These are phyloP conservation scores for Fusarium pseudoanthophilum DNA, from an alignment of 2,329 filamentous ascomycete genomes.

Conservation along the genomic window DNA sequence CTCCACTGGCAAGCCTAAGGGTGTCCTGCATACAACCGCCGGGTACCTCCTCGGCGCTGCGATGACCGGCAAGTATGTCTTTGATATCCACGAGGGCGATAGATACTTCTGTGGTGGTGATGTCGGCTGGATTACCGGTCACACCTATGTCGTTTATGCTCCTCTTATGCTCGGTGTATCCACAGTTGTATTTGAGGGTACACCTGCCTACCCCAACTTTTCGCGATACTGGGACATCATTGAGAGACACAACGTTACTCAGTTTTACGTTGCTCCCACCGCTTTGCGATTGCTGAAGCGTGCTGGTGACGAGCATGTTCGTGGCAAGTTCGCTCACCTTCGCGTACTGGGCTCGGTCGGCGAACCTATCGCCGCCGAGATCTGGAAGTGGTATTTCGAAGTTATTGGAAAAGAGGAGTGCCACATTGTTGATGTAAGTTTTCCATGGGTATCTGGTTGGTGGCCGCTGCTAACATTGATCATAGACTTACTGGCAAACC, in stretches of 20 bases:
- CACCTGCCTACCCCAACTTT: conserved; percentile 96
- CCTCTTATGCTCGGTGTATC: conserved; percentile 92
- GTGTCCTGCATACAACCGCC: conserved; percentile 96
- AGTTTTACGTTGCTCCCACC: conserved; percentile 98
- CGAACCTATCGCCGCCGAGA: conserved; percentile 96
- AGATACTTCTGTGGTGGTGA: conserved; percentile 98
- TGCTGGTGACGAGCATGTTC: conserved; percentile 91
- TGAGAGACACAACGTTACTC: conserved; percentile 92
- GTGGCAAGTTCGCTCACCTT: conserved; percentile 87
- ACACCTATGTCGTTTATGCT: conserved; percentile 98
- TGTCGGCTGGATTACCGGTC: conserved; percentile 98
- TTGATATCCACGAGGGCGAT: conserved; percentile 95
- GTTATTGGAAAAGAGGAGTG: conserved; percentile 92
- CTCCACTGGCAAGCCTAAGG: conserved; percentile 98
- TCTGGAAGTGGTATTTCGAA: conserved; percentile 99
- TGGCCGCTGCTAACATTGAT: conserved; percentile 27
- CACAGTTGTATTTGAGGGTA: conserved; percentile 97
- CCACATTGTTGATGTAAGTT: conserved; percentile 91
- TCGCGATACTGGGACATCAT: conserved; percentile 99
- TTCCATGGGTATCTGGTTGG: background rate
- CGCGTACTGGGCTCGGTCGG: conserved; percentile 94
- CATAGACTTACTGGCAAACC: conserved; percentile 98
- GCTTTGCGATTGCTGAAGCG: conserved; percentile 94
- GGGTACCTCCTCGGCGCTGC: conserved; percentile 96
- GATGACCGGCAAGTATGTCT: conserved; percentile 96